Percentiles rank a stretch among this genome's conserved stretches.
Evolutionary conservation across 75 land plant genomes (phyloP).

Genomic region (Pseudotsuga menziesii): DNA sequence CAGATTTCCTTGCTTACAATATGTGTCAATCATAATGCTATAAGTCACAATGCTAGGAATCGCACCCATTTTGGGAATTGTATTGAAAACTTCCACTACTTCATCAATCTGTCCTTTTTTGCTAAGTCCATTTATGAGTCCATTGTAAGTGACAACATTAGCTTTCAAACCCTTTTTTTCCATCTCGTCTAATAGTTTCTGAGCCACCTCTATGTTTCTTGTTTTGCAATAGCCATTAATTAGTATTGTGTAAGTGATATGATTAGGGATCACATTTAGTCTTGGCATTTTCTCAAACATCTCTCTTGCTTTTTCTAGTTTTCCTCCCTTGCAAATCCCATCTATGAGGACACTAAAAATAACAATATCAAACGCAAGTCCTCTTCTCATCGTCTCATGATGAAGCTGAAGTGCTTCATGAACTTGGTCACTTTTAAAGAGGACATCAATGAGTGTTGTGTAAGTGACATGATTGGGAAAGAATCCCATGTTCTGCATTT

Average conservation of each 20-base stretch:
- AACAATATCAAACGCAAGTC: constrained; percentile 45
- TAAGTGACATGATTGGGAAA: constrained; percentile 65
- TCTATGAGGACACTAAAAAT: constrained; percentile 50
- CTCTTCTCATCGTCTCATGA: constrained; percentile 43
- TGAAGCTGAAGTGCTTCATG: constrained; percentile 34
- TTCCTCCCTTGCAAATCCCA: constrained; percentile 52
- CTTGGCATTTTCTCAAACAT: constrained; percentile 28
- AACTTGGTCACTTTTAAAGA: constrained; percentile 29
- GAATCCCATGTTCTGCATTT: constrained; percentile 57
- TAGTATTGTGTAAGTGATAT: constrained; percentile 46
- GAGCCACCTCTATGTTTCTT: constrained; percentile 52
- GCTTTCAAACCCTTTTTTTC: constrained; percentile 27
- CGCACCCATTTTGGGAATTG: constrained; percentile 26
- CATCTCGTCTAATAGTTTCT: constrained; percentile 51
- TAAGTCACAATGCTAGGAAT: constrained; percentile 49
- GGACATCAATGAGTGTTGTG: constrained; percentile 40
- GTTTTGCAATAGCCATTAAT: constrained; percentile 60
- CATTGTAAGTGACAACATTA: constrained; percentile 61
- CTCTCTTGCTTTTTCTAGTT: constrained; percentile 44
- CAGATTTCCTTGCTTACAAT: constrained; percentile 38
- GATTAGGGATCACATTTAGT: constrained; percentile 28
- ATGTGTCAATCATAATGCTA: constrained; percentile 43
- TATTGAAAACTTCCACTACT: constrained; percentile 26
- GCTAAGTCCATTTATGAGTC: constrained; percentile 58
- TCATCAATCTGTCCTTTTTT: constrained; percentile 47